phyloP scores from a whole-genome alignment of 1,139 yeast genomes.

The Debaryomyces nepalensis region DNA sequence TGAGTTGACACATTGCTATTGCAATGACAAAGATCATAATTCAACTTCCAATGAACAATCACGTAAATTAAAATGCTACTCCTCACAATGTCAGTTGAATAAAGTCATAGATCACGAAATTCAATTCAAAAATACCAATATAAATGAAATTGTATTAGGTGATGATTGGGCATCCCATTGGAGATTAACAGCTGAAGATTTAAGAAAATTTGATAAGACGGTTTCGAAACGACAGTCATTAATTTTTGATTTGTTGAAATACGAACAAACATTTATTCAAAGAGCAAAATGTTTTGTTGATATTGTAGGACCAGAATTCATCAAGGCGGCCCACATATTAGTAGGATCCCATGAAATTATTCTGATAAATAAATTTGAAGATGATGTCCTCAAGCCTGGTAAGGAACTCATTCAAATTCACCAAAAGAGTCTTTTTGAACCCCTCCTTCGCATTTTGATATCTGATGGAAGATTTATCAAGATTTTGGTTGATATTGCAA shows the following conservation, averaged over 20 bases:
- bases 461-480: constrained; percentile 70
- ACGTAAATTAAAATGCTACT: constrained; percentile 37
- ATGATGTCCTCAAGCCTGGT: constrained; percentile 65
- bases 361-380: constrained; percentile 54
- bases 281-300: constrained; percentile 70
- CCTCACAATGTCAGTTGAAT: constrained; percentile 44
- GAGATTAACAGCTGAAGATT: constrained; percentile 62
- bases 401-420: constrained; percentile 66
- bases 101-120: constrained; percentile 42
- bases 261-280: constrained; percentile 75
- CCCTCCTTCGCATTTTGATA: constrained; percentile 44
- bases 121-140: constrained; percentile 38
- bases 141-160: constrained; percentile 43
- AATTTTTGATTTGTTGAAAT: constrained; percentile 73
- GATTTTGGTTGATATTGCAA: constrained; percentile 57
- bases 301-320: constrained; percentile 47
- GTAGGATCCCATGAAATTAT: constrained; percentile 37
- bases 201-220: constrained; percentile 56
- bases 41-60: constrained; percentile 14
- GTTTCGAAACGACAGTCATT: constrained; percentile 73
- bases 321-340: constrained; percentile 53
- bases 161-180: constrained; percentile 81
- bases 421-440: constrained; percentile 57
- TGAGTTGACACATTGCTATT: constrained; percentile 44
- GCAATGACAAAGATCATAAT: constrained; percentile 34